Evolutionary conservation across 352 stramenopile species (phyloP).

Genomic region (Globisporangium perplexum): DNA sequence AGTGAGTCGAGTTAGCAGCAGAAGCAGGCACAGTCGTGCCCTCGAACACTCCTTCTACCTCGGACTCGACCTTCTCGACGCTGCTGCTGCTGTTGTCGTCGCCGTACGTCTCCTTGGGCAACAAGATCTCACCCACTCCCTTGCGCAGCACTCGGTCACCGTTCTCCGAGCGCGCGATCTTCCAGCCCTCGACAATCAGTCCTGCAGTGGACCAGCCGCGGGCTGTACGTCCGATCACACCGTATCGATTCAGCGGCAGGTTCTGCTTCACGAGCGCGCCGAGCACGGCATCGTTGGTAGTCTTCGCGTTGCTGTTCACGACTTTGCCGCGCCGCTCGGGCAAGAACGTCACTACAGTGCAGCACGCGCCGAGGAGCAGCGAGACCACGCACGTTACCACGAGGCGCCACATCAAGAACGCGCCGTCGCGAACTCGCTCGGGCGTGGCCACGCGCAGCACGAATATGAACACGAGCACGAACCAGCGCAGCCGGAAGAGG

Average conservation of each 20-base stretch:
- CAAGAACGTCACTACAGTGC: conserved; percentile 22
- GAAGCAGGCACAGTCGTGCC: neutral
- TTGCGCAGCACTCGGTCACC: conserved; percentile 34
- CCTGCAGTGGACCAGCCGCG: conserved; percentile 36
- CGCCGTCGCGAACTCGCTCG: conserved; percentile 6
- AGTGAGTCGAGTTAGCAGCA: too few relatives aligned
- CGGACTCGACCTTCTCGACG: neutral
- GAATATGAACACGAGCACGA: conserved; percentile 25
- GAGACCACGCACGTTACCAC: conserved; percentile 12
- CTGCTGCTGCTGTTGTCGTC: neutral
- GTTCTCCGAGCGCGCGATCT: conserved; percentile 19
- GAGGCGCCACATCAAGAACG: conserved; percentile 12
- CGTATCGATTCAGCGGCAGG: conserved; percentile 37
- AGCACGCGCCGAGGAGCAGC: conserved; percentile 19
- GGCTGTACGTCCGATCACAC: conserved; percentile 34
- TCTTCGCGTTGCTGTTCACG: conserved; percentile 18
- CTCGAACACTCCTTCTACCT: conserved; percentile 11
- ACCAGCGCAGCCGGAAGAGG: conserved; percentile 27
- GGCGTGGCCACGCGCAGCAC: conserved; percentile 20
- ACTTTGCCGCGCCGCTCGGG: conserved; percentile 25
- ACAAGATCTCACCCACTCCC: conserved; percentile 37
- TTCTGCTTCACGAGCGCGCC: conserved; percentile 39
- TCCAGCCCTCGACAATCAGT: conserved; percentile 40
- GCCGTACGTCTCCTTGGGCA: conserved; percentile 15
- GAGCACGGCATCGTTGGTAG: conserved; percentile 32